Evolutionary conservation across 345 rosid species (phyloP).

Genomic region (Euphorbia tirucalli): DNA sequence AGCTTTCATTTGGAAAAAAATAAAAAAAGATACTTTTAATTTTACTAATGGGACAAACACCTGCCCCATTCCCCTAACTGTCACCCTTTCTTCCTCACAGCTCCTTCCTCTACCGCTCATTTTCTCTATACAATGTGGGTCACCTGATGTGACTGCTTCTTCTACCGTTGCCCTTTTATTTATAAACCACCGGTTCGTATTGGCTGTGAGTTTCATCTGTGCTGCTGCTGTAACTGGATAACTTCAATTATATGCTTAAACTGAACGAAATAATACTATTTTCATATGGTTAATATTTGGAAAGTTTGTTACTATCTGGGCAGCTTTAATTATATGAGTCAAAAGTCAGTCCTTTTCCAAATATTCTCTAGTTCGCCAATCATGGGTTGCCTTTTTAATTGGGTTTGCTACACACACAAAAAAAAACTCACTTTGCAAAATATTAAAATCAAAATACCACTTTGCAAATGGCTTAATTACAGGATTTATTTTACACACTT

Average conservation of each 20-base stretch:
- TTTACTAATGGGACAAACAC: not conserved
- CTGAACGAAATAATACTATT: not conserved
- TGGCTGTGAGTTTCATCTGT: slow-evolving; percentile 18
- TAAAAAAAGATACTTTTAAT: too few species aligned
- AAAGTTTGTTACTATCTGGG: not conserved
- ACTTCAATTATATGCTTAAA: too few species aligned
- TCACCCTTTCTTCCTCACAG: slow-evolving; percentile 32
- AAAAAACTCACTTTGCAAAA: too few species aligned
- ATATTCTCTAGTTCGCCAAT: not conserved
- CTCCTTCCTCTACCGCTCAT: slow-evolving; percentile 32
- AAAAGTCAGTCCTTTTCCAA: not conserved
- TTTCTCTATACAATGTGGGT: slow-evolving; percentile 22
- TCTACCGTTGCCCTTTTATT: too few species aligned
- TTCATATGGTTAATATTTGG: not conserved
- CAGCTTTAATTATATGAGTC: not conserved
- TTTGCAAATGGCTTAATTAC: too few species aligned
- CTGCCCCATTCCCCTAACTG: not conserved
- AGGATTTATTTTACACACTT: too few species aligned
- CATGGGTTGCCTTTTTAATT: not conserved
- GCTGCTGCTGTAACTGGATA: slow-evolving; percentile 15
- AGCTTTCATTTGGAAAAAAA: slow-evolving; percentile 18
- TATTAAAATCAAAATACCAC: too few species aligned
- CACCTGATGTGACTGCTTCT: too few species aligned
- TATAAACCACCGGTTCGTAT: too few species aligned
- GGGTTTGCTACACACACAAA: too few species aligned